A percentile compares a stretch with the other conserved stretches of the same genome.
Evolutionary conservation across 2,329 filamentous ascomycete species (phyloP).

Genomic region (Fusarium metavorans): DNA sequence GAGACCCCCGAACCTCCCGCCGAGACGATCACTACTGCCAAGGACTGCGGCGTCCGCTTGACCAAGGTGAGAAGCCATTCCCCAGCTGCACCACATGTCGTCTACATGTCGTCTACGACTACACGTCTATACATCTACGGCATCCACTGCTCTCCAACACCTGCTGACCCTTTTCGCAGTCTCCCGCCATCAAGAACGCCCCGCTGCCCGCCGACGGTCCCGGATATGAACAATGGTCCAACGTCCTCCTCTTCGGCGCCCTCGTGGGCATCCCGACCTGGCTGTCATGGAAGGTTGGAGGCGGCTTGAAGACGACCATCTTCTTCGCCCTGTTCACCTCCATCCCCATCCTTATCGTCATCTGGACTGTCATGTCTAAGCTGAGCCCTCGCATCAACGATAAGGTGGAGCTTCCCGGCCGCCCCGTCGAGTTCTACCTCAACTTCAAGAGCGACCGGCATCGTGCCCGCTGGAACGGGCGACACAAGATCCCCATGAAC

Average conservation of each 20-base stretch:
- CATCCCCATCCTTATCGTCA: slow-evolving; percentile 80
- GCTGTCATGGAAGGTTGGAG: slow-evolving; percentile 83
- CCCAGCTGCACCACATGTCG: neutral
- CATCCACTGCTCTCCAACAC: neutral
- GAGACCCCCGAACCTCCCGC: slow-evolving; percentile 29
- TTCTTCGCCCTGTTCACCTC: slow-evolving; percentile 82
- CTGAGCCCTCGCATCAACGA: slow-evolving; percentile 90
- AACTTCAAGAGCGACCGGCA: slow-evolving; percentile 73
- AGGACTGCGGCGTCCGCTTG: slow-evolving; percentile 29
- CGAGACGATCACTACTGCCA: slow-evolving; percentile 31
- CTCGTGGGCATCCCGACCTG: slow-evolving; percentile 79
- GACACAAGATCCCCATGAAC: slow-evolving; percentile 84
- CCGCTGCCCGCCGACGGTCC: slow-evolving; percentile 88
- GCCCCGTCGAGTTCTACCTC: slow-evolving; percentile 88
- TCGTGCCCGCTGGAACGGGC: slow-evolving; percentile 74
- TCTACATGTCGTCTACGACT: neutral
- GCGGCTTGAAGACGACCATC: slow-evolving; percentile 86
- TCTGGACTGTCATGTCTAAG: slow-evolving; percentile 83
- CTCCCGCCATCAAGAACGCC: slow-evolving; percentile 88
- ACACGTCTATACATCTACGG: neutral
- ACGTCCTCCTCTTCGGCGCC: slow-evolving; percentile 75
- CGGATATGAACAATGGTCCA: slow-evolving; percentile 86
- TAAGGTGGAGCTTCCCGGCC: slow-evolving; percentile 85
- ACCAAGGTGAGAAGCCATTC: slow-evolving; percentile 27
- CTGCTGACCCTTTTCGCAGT: slow-evolving; percentile 63